Base-by-base conservation (phyloP, 441 rosid genomes). In the Populus hybrid region DNA sequence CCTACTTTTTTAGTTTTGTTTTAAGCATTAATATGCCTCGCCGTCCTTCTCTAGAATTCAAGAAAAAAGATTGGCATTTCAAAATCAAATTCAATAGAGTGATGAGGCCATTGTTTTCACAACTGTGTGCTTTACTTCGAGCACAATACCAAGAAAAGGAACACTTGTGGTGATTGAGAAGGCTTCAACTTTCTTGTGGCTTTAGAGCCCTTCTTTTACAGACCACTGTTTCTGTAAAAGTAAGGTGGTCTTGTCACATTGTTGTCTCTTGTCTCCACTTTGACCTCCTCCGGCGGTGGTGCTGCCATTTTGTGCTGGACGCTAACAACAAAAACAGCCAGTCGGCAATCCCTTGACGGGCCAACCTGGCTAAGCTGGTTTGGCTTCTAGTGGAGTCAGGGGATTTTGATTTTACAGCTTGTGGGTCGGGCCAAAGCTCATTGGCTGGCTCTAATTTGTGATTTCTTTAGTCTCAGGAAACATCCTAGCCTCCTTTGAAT, bases 321-420 rank as follows among this genome's bases (percentile, higher is more conserved):
- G 74, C 69, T 70, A 46, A 21, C 78, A 76, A 18, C 70, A 70
- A 68, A 77, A 79, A 76, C 53, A 12, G 71, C 72, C 67, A 59
- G 87, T 75, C 79, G 73, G 81, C 82, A 75, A 67, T 67, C 71
- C 84, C 88, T 75, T 38, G 65, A 76, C 64, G 81, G 85, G 24
- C 85, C 82, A 75, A 67, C 69, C 72, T 75, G 74, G 80, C 77
- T 75, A 10, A 63, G 57, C 57, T 76, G 75, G 75, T 59, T 85
- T 38, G 76, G 79, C 82, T 75, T 85, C 50, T 78, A 59, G 79
- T 67, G 66, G 38, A 72, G 46, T 69, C 70, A 71, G 23, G 30
- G 50, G 5, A 21, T 21, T 70, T 34, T 59, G 28, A 34, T 80
- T 72, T 78, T 71, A 24, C 81, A 83, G 77, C 75, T 77, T 71